Evolutionary conservation across 768 basidiomycete genomes (phyloP), one percentile per base, ranked within the genome.

Genomic region (Favolaschia claudopus): DNA sequence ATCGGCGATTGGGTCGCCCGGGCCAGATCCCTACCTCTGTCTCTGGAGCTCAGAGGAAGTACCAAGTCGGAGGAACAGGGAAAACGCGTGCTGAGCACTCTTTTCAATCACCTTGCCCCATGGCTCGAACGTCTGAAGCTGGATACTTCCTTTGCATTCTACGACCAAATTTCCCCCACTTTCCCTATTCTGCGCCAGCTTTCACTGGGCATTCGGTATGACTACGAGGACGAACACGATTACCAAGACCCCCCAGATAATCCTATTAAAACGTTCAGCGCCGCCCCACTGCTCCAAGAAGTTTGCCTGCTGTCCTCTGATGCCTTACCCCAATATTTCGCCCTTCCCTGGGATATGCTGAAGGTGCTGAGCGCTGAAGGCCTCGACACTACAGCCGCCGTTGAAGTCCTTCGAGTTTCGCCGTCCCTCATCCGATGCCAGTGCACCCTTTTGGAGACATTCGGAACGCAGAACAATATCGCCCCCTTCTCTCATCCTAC

Each of bases 261-360:
- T 17, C 34, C 34, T 28, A 45, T 46, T 25, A 24, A 38, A 15
- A 37, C 17, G 14, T 55, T 45, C 43, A 6, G 34, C 29, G 29
- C 27, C 15, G 54, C 54, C 22, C 45, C 54, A 28, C 54, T 32
- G 32, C 44, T 55, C n/a, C 54, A 29, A 13, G 54, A 55, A 17
- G 27, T 46, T 17, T 9, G 0, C 3, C n/a, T 55, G 9, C 25
- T 3, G 10, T 5, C 4, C 7, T n/a, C n/a, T n/a, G 7, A 29
- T 1, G 28, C 22, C 13, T 19, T 17, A 7, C 44, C 54, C 7
- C 27, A 24, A 2, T 15, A 29, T 31, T n/a, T 55, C 20, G 20
- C 20, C 20, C 44, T 46, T 40, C 37, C 44, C 15, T 55, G 44
- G 54, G 20, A 38, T 15, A 20, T 8, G 34, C n/a, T 55, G 22